phyloP scores from a whole-genome alignment of 371 early-diverging fungal genomes.

The Blastocladiella emersonii region DNA sequence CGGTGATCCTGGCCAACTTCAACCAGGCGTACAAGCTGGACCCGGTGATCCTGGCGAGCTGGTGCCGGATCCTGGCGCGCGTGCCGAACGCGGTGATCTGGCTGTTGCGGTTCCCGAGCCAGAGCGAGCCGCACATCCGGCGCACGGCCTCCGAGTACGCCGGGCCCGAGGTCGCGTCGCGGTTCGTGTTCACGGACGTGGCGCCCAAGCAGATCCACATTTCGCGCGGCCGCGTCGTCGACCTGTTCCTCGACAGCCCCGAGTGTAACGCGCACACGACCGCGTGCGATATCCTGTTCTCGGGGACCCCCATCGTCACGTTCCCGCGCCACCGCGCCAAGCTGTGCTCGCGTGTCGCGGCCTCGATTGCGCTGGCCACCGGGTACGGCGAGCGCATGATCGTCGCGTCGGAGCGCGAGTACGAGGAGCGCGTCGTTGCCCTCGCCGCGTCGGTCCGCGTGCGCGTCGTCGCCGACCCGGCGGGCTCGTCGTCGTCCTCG shows the following conservation, averaged over 20 bases:
- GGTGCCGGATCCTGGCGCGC: constrained; percentile 65
- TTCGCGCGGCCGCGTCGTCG: constrained; percentile 82
- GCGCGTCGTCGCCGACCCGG: not conserved
- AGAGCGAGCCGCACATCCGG: constrained; percentile 62
- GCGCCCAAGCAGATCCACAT: constrained; percentile 86
- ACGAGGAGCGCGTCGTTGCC: constrained; percentile 60
- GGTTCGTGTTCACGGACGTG: constrained; percentile 83
- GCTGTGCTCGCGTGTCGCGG: constrained; percentile 82
- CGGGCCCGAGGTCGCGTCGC: constrained; percentile 58
- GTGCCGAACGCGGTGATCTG: constrained; percentile 75
- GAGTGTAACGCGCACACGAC: constrained; percentile 94
- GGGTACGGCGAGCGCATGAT: constrained; percentile 74
- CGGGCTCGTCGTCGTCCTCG: not conserved
- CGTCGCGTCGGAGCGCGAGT: constrained; percentile 54
- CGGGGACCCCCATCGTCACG: constrained; percentile 82
- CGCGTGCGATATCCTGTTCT: constrained; percentile 85
- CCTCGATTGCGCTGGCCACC: constrained; percentile 71
- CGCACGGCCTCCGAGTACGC: constrained; percentile 59
- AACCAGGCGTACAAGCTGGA: constrained; percentile 89
- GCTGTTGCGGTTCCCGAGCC: constrained; percentile 79
- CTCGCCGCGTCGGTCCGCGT: constrained; percentile 35
- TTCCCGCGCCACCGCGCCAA: constrained; percentile 79
- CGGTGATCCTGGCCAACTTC: constrained; percentile 83
- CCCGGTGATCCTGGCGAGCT: constrained; percentile 62
- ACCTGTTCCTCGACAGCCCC: constrained; percentile 81